These are phyloP conservation scores for Alisma plantagoaquatica DNA, from an alignment of 106 monocot genomes.

Conservation along the genomic window DNA sequence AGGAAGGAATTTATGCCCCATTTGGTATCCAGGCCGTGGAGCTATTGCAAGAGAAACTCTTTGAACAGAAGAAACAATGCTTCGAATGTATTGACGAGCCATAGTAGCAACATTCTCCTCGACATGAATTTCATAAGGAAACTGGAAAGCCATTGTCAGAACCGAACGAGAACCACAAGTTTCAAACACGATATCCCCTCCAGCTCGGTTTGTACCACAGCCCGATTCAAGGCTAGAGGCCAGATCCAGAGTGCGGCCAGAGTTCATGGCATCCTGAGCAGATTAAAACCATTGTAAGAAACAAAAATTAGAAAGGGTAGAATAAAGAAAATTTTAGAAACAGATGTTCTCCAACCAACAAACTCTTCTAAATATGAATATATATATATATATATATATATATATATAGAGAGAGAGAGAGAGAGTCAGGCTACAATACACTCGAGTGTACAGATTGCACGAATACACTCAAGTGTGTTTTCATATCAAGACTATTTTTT, in stretches of 20 bases:
- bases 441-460: too few relatives aligned
- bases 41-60: constrained; percentile 78
- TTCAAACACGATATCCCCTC: constrained; percentile 12
- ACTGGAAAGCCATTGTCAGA: constrained; percentile 88
- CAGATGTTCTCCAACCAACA: too few relatives aligned
- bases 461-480: too few relatives aligned
- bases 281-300: too few relatives aligned
- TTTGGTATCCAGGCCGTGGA: constrained; percentile 31
- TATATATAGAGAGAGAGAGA: too few relatives aligned
- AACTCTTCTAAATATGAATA: too few relatives aligned
- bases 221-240: constrained; percentile 88
- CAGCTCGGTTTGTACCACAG: constrained; percentile 12
- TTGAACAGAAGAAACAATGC: constrained; percentile 85
- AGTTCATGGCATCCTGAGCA: constrained; percentile 38
- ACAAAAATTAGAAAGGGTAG: too few relatives aligned
- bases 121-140: constrained; percentile 72
- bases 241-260: constrained; percentile 64
- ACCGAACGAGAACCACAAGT: constrained; percentile 44
- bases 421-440: too few relatives aligned
- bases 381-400: too few relatives aligned
- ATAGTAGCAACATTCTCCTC: constrained; percentile 69
- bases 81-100: constrained; percentile 85
- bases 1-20: constrained; percentile 26
- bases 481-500: too few relatives aligned
- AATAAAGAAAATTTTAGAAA: too few relatives aligned